Base-by-base conservation (phyloP, 2,329 filamentous ascomycete species). In the Ophiobolus disseminans region DNA sequence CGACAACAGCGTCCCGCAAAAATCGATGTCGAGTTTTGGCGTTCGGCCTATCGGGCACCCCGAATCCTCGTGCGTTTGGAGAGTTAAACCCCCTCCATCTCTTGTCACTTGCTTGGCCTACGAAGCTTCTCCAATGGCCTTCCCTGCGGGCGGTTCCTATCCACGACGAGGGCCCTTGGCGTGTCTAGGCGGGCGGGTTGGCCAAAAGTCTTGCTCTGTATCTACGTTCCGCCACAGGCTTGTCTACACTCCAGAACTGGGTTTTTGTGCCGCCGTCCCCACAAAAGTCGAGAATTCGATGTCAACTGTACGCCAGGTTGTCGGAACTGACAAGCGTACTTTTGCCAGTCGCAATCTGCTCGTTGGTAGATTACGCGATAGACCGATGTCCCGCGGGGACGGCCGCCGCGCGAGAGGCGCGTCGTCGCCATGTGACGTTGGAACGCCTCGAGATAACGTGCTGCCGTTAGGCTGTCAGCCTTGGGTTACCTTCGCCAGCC, bases 71-170 rank as follows among this genome's bases (percentile, higher is more conserved):
- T 16, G 40, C 40, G 35, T 45, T 40, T 37, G 50, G 37, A 34
- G 46, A 45, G 44, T 21, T 40, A 39, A 44, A 50, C 45, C 51
- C 46, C 45, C 44, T 59, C 60, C 53, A 60, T 45, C 50, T 63
- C 61, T 65, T 63, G 54, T 53, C 47, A 43, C 34, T n/a, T 42
- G 55, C 65, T 70, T 70, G 64, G 63, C 65, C 47, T 28, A 13
- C 21, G 28, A 26, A 37, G 31, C 34, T 55, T 58, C 56, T 62
- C 67, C 63, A 70, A 69, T 68, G 43, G 55, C 43, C 31, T 46
- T 34, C 19, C n/a, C 26, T 49, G 45, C 28, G 30, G 32, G 23
- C 23, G 32, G 32, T 25, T 58, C 42, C 47, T 46, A 41, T 51
- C 50, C 53, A 53, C 48, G 41, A 34, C 39, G 25, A 39, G 32